These are phyloP conservation scores for Phytopythium oedochilum DNA, from an alignment of 352 stramenopile genomes.

Conservation along the genomic window DNA sequence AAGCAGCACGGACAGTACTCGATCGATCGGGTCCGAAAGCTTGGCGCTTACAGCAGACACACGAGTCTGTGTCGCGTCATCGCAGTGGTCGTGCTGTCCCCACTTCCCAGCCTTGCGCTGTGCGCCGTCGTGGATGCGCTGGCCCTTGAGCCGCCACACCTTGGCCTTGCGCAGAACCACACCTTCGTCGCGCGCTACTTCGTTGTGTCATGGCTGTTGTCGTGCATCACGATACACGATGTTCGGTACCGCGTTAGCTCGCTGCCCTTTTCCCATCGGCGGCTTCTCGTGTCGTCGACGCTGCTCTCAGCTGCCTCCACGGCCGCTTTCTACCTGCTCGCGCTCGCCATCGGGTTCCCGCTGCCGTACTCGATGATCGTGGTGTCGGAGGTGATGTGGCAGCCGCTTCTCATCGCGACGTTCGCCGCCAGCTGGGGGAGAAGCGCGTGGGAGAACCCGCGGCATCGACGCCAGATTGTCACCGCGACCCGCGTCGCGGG, in stretches of 20 bases:
- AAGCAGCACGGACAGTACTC: not conserved
- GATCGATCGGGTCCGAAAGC: not conserved
- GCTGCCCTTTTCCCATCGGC: not conserved
- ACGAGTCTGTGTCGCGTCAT: not conserved
- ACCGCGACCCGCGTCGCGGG: constrained; percentile 12
- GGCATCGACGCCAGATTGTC: constrained; percentile 1
- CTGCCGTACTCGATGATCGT: not conserved
- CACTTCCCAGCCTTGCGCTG: not conserved
- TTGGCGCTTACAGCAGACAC: not conserved
- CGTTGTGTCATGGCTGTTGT: not conserved
- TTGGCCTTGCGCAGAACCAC: not conserved
- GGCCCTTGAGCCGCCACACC: not conserved
- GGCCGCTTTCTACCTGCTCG: not conserved
- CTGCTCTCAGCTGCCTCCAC: not conserved
- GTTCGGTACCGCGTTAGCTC: not conserved
- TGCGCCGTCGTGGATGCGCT: not conserved
- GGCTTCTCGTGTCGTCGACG: not conserved
- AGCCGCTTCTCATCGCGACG: constrained; percentile 8
- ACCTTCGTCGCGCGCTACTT: not conserved
- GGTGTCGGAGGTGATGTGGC: not conserved
- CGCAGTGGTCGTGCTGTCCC: not conserved
- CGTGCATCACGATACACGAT: not conserved
- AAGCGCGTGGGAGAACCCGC: constrained; percentile 5
- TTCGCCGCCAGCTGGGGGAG: constrained; percentile 7
- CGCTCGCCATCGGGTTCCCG: not conserved